Base-by-base conservation (phyloP, 139 green algal species). In the Picochlorum sp. region DNA sequence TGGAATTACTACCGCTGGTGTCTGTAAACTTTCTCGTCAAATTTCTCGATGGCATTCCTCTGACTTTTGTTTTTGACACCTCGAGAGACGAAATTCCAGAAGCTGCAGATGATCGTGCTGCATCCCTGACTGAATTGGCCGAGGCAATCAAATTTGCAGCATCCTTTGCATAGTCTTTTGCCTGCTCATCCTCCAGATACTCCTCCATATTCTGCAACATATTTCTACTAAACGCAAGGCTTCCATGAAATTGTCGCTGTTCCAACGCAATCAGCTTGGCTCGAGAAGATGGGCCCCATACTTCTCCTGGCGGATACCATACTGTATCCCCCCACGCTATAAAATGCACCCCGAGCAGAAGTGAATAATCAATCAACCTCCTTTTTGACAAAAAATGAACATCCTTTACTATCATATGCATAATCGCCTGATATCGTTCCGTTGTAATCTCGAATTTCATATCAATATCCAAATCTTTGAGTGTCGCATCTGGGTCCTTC, bases 391-490 rank as follows among this genome's bases (percentile, higher is more conserved):
- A 63, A 24, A 94, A 77, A 2, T 57, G 45, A 7, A 62, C 67
- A 68, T 94, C 86, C 0, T 23, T n/a, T 7, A 23, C 18, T 37
- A 94, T 50, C 75, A 91, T 80, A 8, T 57, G 28, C 65, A 83
- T 45, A 10, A 88, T 57, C 44, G 61, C 62, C 37, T 77, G 62
- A 8, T 71, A 52, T 68, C 54, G 67, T 5, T 23, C 41, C 24
- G 38, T 14, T 26, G 45, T 26, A 21, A 66, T 16, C 8, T 59
- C 52, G 26, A 69, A 61, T 65, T 68, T 64, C 34, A 85, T 49
- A 44, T 81, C 73, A 13, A 94, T 49, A 58, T 94, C 86, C 10
- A 90, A 67, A 62, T 94, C 86, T 69, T 94, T 91, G 9, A 88
- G 69, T 4, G 50, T 28, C 56, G 69, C n/a, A 52, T 67, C 30